Percentiles rank a stretch among this genome's conserved stretches.
These are phyloP conservation scores for Neurospora crassa DNA, from an alignment of 2,329 filamentous ascomycete species.

Conservation along the genomic window DNA sequence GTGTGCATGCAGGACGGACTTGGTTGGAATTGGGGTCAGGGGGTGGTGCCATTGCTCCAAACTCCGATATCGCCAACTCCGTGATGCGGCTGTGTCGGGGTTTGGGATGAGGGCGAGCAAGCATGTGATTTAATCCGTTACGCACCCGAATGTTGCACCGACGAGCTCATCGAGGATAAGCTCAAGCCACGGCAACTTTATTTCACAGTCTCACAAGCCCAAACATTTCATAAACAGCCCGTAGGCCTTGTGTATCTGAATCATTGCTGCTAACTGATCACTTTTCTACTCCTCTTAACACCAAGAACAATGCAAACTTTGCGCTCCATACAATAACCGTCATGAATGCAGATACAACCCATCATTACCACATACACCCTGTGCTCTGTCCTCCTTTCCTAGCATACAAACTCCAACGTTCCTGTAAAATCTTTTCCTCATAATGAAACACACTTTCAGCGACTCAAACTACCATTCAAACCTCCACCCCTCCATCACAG, in stretches of 20 bases:
- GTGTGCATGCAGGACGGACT: not conserved
- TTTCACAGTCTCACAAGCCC: not conserved
- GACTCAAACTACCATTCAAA: not conserved
- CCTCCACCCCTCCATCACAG: conserved; percentile 40
- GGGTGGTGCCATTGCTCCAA: not conserved
- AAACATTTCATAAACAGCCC: not conserved
- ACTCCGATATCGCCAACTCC: not conserved
- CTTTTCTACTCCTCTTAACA: not conserved
- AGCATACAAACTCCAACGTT: not conserved
- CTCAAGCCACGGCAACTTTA: not conserved
- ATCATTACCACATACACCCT: not conserved
- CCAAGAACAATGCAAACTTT: not conserved
- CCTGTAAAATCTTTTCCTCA: not conserved
- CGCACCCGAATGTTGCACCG: not conserved
- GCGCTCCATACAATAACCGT: not conserved
- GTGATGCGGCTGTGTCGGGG: not conserved
- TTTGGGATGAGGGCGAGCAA: not conserved
- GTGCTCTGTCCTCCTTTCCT: not conserved
- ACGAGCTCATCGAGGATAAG: not conserved
- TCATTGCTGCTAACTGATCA: not conserved
- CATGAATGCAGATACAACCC: not conserved
- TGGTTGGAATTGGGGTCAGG: not conserved
- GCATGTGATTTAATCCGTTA: not conserved
- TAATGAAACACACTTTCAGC: not conserved
- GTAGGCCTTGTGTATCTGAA: not conserved